Evolutionary conservation across 148 eudicot species (phyloP).

Genomic region (Vaccinium darrowii): DNA sequence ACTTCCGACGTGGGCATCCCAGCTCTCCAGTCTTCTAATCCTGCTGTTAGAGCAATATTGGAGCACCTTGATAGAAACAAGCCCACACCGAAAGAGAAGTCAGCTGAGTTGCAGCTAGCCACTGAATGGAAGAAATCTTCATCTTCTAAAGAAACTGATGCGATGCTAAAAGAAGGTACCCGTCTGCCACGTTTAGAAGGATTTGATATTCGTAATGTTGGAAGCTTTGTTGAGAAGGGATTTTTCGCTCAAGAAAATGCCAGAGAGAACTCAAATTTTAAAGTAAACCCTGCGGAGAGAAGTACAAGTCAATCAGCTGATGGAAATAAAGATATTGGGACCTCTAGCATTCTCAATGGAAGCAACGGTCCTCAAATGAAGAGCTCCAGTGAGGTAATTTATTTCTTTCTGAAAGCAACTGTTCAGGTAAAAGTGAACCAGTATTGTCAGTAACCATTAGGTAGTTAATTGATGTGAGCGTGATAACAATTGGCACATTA

Average conservation of each 20-base stretch:
- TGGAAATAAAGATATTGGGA: conserved; percentile 35
- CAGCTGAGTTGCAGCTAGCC: conserved; percentile 65
- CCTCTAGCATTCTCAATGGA: conserved; percentile 29
- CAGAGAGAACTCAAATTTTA: conserved; percentile 15
- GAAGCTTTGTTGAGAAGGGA: conserved; percentile 7
- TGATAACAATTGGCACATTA: neutral
- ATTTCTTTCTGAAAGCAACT: neutral
- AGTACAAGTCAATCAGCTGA: conserved; percentile 25
- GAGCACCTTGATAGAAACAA: conserved; percentile 69
- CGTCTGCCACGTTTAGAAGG: conserved; percentile 21
- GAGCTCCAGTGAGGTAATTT: conserved; percentile 43
- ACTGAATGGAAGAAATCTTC: conserved; percentile 49
- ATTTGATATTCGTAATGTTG: conserved; percentile 16
- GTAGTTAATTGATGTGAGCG: neutral
- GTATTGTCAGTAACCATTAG: neutral
- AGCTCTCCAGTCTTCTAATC: conserved; percentile 44
- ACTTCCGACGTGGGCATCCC: conserved; percentile 31
- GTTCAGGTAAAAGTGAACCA: conserved; percentile 3
- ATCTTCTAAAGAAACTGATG: conserved; percentile 26
- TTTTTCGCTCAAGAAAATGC: conserved; percentile 25
- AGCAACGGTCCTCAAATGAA: conserved; percentile 25
- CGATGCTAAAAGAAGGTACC: conserved; percentile 19
- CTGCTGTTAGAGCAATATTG: conserved; percentile 63
- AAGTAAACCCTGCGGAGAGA: conserved; percentile 30
- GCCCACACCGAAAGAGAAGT: conserved; percentile 61